Percentiles rank a stretch among this genome's conserved stretches.
Conservation (phyloP, 2,329 filamentous ascomycete genomes). For the Orbilia javanica region DNA sequence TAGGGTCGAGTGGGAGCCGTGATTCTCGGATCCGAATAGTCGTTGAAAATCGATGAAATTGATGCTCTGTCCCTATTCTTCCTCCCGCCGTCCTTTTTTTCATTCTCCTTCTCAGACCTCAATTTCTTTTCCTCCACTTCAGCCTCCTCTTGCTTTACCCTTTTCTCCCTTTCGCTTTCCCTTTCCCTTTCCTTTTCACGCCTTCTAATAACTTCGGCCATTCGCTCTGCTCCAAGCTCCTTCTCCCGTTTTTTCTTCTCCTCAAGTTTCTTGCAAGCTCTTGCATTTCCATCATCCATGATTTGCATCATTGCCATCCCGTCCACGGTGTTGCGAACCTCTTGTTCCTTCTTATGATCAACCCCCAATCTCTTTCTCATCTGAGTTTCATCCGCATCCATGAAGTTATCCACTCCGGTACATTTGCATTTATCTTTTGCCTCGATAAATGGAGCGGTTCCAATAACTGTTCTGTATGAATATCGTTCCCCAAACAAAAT, state of each 20-base stretch:
- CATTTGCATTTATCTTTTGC: conserved; percentile 36
- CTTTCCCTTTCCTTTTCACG: conserved; percentile 1
- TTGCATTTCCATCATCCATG: conserved; percentile 12
- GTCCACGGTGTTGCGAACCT: conserved; percentile 7
- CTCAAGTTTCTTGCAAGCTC: background rate
- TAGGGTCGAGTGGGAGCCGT: background rate
- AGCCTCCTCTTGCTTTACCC: background rate
- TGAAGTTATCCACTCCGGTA: conserved; percentile 34
- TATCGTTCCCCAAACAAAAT: conserved; percentile 38
- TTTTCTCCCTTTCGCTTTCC: background rate
- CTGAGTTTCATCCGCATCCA: background rate
- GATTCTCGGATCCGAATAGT: background rate
- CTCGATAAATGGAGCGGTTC: conserved; percentile 21
- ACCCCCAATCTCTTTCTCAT: conserved; percentile 26
- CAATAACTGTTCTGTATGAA: conserved; percentile 18
- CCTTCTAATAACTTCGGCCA: background rate
- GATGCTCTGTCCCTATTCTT: background rate
- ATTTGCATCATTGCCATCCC: conserved; percentile 30
- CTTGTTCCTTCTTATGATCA: conserved; percentile 1
- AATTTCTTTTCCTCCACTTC: background rate
- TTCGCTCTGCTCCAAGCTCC: background rate
- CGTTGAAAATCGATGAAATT: background rate
- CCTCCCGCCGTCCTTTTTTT: background rate
- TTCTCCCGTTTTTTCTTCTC: background rate
- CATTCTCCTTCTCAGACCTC: conserved; percentile 7